A percentile compares a stretch with the other conserved stretches of the same genome.
Evolutionary conservation across 352 stramenopile species (phyloP).

Genomic region (Pythium vanterpoolii): DNA sequence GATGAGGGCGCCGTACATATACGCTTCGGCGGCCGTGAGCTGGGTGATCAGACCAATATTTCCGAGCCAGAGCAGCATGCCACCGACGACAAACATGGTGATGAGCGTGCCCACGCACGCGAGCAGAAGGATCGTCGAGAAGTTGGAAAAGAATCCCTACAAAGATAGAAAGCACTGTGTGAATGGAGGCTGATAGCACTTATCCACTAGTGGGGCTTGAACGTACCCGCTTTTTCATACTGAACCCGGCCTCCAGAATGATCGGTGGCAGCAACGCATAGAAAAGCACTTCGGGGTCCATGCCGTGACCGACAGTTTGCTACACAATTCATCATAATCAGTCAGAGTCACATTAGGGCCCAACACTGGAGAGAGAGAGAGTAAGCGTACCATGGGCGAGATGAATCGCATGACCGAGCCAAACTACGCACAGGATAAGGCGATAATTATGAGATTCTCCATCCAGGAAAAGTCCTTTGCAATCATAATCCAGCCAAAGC

Average conservation of each 20-base stretch:
- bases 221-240: constrained; percentile 83
- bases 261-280: constrained; percentile 78
- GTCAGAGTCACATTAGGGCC: background rate
- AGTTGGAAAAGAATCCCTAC: constrained; percentile 86
- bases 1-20: constrained; percentile 92
- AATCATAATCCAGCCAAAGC: background rate
- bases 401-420: constrained; percentile 71
- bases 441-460: too few relatives aligned
- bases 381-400: constrained; percentile 54
- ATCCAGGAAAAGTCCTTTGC: too few relatives aligned
- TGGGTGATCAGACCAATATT: constrained; percentile 72
- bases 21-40: constrained; percentile 84
- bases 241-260: constrained; percentile 84
- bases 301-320: constrained; percentile 77
- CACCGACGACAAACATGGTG: constrained; percentile 77
- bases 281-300: constrained; percentile 84
- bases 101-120: constrained; percentile 76
- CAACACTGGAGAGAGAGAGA: background rate
- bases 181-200: background rate
- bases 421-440: constrained; percentile 65
- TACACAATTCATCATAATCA: constrained; percentile 16
- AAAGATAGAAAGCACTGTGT: background rate
- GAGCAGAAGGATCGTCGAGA: constrained; percentile 84
- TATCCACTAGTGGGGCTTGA: background rate
- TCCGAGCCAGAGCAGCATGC: constrained; percentile 69